These are phyloP conservation scores for Artemisia argyi DNA, from an alignment of 129 eudicot species.

Conservation along the genomic window DNA sequence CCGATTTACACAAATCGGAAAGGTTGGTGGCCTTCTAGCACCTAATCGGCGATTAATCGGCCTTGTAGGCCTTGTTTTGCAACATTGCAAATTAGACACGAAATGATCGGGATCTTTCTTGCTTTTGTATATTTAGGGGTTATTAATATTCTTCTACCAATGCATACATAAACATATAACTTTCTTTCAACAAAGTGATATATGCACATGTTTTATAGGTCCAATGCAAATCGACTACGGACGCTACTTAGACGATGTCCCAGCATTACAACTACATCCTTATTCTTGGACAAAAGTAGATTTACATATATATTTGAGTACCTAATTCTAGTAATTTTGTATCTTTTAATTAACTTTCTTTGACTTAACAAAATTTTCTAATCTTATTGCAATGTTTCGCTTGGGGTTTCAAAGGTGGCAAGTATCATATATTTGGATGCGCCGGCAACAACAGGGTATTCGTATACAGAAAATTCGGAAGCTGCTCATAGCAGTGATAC, in stretches of 20 bases:
- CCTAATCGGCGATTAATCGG: too few relatives aligned
- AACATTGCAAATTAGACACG: too few relatives aligned
- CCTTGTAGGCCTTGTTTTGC: too few relatives aligned
- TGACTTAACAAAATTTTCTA: not conserved
- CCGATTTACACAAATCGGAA: too few relatives aligned
- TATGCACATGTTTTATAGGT: not conserved
- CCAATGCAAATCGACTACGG: slow-evolving; percentile 4
- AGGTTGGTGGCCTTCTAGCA: too few relatives aligned
- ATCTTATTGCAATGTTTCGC: not conserved
- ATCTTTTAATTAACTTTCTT: not conserved
- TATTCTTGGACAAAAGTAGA: slow-evolving; percentile 8
- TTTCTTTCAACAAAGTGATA: not conserved
- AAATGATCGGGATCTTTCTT: not conserved
- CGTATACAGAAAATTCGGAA: slow-evolving; percentile 31
- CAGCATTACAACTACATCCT: not conserved
- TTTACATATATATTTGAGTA: not conserved
- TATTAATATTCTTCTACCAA: too few relatives aligned
- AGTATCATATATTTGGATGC: slow-evolving; percentile 40
- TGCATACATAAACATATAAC: not conserved
- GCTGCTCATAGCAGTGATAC: slow-evolving; percentile 24
- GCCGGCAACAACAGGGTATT: slow-evolving; percentile 37
- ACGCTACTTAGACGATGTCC: slow-evolving; percentile 1
- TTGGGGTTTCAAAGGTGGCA: slow-evolving; percentile 26
- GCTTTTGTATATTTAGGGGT: not conserved
- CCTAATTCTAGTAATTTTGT: not conserved